Evolutionary conservation across 164 flowering plant genomes (phyloP).

Genomic region (Magnolia changhungtana): DNA sequence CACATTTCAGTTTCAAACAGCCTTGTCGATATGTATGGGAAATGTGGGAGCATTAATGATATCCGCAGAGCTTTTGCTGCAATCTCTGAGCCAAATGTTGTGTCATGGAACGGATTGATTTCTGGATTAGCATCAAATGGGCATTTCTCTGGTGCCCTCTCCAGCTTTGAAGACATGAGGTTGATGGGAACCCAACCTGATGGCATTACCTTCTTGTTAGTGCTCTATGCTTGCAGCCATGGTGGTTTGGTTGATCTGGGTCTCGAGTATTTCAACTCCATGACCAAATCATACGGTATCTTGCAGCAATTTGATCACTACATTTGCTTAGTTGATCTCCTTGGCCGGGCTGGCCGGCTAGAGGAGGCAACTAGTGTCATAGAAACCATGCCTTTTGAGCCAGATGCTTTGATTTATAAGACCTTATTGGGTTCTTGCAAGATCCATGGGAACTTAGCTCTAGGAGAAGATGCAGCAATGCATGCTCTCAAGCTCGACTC

Average conservation of each 20-base stretch:
- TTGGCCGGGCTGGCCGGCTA: conserved; percentile 50
- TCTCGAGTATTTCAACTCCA: conserved; percentile 40
- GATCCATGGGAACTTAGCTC: conserved; percentile 36
- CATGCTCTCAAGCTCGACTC: conserved; percentile 44
- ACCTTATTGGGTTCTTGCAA: conserved; percentile 48
- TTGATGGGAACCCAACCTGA: conserved; percentile 44
- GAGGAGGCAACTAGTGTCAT: conserved; percentile 44
- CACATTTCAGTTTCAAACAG: conserved; percentile 44
- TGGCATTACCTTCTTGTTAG: conserved; percentile 41
- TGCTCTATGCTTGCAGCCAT: conserved; percentile 56
- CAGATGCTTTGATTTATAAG: conserved; percentile 44
- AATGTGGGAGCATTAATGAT: conserved; percentile 44
- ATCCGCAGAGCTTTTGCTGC: conserved; percentile 36
- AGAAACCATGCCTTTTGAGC: conserved; percentile 41
- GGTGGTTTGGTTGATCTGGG: conserved; percentile 54
- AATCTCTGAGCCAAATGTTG: conserved; percentile 41
- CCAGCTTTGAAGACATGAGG: conserved; percentile 58
- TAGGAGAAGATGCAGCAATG: conserved; percentile 59
- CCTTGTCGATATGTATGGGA: conserved; percentile 53
- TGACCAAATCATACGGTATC: conserved; percentile 30
- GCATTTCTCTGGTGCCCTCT: conserved; percentile 34
- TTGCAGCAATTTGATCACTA: conserved; percentile 46
- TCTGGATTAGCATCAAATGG: conserved; percentile 52
- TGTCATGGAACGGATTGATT: conserved; percentile 63
- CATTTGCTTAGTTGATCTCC: conserved; percentile 53